A percentile compares a stretch with the other conserved stretches of the same genome.
These are phyloP conservation scores for Kwoniella pini DNA, from an alignment of 768 basidiomycete species.

Conservation along the genomic window DNA sequence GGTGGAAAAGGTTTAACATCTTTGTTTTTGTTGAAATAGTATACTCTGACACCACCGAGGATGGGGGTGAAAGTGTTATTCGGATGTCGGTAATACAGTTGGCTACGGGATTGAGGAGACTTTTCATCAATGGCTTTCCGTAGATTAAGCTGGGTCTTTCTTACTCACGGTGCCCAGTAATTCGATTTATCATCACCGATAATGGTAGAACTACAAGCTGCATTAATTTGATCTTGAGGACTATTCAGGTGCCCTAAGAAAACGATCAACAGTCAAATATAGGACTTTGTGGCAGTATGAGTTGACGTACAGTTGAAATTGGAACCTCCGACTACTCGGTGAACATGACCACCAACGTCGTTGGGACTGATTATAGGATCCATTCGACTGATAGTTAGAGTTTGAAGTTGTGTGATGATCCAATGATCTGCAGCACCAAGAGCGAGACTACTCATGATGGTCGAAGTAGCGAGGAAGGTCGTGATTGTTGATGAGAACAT, in stretches of 20 bases:
- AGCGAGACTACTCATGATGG: not conserved
- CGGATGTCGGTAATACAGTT: slow-evolving; percentile 40
- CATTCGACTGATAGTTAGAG: slow-evolving; percentile 39
- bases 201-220: slow-evolving; percentile 42
- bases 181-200: slow-evolving; percentile 39
- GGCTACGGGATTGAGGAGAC: slow-evolving; percentile 9
- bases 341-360: slow-evolving; percentile 42
- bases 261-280: not conserved
- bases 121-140: too few species aligned
- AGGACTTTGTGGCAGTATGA: not conserved
- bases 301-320: slow-evolving; percentile 37
- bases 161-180: slow-evolving; percentile 49
- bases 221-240: slow-evolving; percentile 22
- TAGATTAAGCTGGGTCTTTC: too few species aligned
- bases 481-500: not conserved
- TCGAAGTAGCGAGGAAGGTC: not conserved
- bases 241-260: slow-evolving; percentile 18
- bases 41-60: slow-evolving; percentile 44
- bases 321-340: slow-evolving; percentile 49
- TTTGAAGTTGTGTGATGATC: slow-evolving; percentile 31
- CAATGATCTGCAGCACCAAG: slow-evolving; percentile 14
- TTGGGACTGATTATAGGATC: slow-evolving; percentile 54
- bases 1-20: slow-evolving; percentile 44
- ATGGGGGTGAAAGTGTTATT: slow-evolving; percentile 49
- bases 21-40: slow-evolving; percentile 46